A percentile compares a stretch with the other conserved stretches of the same genome.
These are phyloP conservation scores for Phytophthora pinifolia DNA, from an alignment of 352 stramenopile species.

Conservation along the genomic window DNA sequence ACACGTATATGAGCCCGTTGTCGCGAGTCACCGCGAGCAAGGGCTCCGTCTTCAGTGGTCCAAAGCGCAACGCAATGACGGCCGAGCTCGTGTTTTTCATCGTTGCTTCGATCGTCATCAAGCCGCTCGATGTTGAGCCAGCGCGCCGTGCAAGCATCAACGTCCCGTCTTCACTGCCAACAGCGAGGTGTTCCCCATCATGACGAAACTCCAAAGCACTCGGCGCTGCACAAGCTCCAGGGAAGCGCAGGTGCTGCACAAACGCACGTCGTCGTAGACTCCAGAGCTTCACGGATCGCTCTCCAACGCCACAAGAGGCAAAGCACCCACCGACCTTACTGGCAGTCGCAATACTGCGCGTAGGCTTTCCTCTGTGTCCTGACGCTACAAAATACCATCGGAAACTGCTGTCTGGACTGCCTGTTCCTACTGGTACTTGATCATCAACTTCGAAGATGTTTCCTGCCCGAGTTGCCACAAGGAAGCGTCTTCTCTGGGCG, in stretches of 20 bases:
- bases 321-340: conserved; percentile 43
- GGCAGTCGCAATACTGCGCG: conserved; percentile 24
- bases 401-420: not conserved
- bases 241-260: conserved; percentile 28
- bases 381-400: conserved; percentile 44
- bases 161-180: conserved; percentile 62
- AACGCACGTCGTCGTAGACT: conserved; percentile 50
- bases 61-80: conserved; percentile 47
- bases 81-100: conserved; percentile 68
- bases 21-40: conserved; percentile 51
- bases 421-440: not conserved
- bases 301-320: conserved; percentile 44
- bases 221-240: conserved; percentile 9
- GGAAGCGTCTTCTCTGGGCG: conserved; percentile 39
- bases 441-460: conserved; percentile 62
- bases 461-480: conserved; percentile 58
- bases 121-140: conserved; percentile 19
- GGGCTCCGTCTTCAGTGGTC: conserved; percentile 22
- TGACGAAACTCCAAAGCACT: conserved; percentile 43
- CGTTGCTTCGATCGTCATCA: conserved; percentile 36
- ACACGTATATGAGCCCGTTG: conserved; percentile 76
- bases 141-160: conserved; percentile 37
- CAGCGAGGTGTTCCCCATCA: conserved; percentile 45
- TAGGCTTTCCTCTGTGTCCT: conserved; percentile 41
- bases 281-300: conserved; percentile 55